phyloP scores from a whole-genome alignment of 2,329 filamentous ascomycete species.

The Diplodia corticola region DNA sequence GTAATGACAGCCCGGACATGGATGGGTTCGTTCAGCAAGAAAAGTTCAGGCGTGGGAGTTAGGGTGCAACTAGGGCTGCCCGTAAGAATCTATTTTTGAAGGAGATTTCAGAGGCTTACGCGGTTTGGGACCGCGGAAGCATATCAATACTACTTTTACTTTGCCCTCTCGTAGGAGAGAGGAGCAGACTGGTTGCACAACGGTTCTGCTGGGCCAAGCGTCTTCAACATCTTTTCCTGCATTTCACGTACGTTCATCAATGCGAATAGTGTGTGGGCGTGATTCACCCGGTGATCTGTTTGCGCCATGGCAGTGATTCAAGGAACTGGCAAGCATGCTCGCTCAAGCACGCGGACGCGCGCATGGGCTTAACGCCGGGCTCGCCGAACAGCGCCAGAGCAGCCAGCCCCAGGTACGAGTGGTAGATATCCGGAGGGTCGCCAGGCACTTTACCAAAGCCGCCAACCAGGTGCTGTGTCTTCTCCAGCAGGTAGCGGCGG shows the following conservation, averaged over 20 bases:
- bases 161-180: not conserved
- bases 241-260: not conserved
- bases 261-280: not conserved
- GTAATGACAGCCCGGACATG: not conserved
- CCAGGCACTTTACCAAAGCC: conserved; percentile 50
- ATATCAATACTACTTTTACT: conserved; percentile 14
- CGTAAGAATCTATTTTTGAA: not conserved
- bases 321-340: conserved; percentile 49
- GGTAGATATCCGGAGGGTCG: conserved; percentile 68
- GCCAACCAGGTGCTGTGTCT: conserved; percentile 81
- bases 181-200: not conserved
- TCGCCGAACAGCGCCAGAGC: conserved; percentile 75
- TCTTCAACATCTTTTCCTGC: not conserved
- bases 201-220: not conserved
- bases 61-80: not conserved
- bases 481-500: conserved; percentile 76
- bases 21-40: not conserved
- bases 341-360: conserved; percentile 76
- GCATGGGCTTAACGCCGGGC: conserved; percentile 66
- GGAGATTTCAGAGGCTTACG: not conserved
- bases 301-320: conserved; percentile 41
- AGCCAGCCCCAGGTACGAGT: conserved; percentile 84
- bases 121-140: not conserved
- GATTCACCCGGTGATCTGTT: conserved; percentile 28
- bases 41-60: not conserved